Conservation (phyloP, 495 filamentous ascomycete genomes). For the Aspergillus kassunensis region DNA sequence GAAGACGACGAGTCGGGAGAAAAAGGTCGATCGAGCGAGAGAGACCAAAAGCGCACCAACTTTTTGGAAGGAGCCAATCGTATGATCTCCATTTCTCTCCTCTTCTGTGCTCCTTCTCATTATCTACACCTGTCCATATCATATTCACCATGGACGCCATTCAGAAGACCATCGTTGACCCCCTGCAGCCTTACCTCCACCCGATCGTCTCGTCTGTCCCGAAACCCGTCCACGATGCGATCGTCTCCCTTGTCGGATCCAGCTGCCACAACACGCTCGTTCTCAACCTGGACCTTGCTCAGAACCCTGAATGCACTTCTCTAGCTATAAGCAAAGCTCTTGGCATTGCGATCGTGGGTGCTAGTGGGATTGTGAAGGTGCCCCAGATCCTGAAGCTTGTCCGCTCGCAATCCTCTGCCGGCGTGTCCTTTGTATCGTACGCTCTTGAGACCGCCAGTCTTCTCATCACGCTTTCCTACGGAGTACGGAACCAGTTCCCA, state of each 20-base stretch:
- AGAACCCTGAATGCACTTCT: slow-evolving; percentile 70
- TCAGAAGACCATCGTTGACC: slow-evolving; percentile 52
- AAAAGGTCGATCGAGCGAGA: slow-evolving; percentile 30
- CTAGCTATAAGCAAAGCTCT: slow-evolving; percentile 87
- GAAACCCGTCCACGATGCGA: slow-evolving; percentile 66
- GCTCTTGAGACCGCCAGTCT: slow-evolving; percentile 82
- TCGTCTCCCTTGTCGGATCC: slow-evolving; percentile 74
- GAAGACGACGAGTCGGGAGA: slow-evolving; percentile 17
- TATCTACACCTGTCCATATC: not conserved
- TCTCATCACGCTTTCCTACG: slow-evolving; percentile 85
- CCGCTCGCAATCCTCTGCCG: slow-evolving; percentile 68
- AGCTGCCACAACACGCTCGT: slow-evolving; percentile 80
- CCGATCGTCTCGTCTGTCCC: slow-evolving; percentile 80
- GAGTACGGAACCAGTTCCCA: slow-evolving; percentile 81
- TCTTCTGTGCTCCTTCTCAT: not conserved
- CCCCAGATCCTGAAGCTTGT: slow-evolving; percentile 92
- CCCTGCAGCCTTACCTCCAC: slow-evolving; percentile 62
- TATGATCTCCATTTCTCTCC: not conserved
- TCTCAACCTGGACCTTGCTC: slow-evolving; percentile 69
- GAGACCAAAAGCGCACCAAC: slow-evolving; percentile 32
- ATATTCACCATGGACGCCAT: slow-evolving; percentile 35
- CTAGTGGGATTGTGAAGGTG: slow-evolving; percentile 87
- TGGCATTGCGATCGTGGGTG: slow-evolving; percentile 85
- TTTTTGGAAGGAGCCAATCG: slow-evolving; percentile 4
- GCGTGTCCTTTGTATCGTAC: slow-evolving; percentile 85